phyloP scores from a whole-genome alignment of 768 basidiomycete species.

The Lepiota brunneoincarnata region DNA sequence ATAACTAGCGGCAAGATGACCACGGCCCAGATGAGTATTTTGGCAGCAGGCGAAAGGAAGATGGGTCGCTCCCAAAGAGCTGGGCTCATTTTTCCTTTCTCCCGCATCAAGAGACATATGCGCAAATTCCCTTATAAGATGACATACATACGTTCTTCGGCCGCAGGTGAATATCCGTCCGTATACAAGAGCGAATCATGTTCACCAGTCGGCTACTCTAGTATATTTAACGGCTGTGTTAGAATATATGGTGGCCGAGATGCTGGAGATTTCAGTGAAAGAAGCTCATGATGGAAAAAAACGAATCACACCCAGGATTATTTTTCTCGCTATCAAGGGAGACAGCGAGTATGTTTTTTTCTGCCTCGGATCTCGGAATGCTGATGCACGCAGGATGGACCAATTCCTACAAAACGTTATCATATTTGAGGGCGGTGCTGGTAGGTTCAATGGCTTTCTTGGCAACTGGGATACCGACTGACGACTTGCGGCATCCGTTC shows the following conservation, averaged over 20 bases:
- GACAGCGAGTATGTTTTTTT: conserved; percentile 55
- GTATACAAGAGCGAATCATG: neutral
- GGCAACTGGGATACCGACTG: too few species aligned
- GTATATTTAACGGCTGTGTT: conserved; percentile 86
- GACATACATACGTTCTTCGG: too few species aligned
- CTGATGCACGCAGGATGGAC: conserved; percentile 38
- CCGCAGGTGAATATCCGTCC: too few species aligned
- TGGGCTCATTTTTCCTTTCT: neutral
- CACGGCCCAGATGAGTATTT: too few species aligned
- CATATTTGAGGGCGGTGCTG: conserved; percentile 78
- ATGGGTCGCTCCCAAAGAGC: too few species aligned
- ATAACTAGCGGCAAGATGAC: too few species aligned
- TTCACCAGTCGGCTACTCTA: conserved; percentile 20
- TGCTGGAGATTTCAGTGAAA: conserved; percentile 81
- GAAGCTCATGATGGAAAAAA: conserved; percentile 81
- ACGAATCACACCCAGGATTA: conserved; percentile 80
- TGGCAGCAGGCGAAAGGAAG: too few species aligned
- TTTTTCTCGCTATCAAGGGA: conserved; percentile 78
- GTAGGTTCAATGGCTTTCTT: too few species aligned
- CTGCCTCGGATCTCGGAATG: neutral
- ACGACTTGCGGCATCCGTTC: too few species aligned
- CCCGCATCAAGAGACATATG: neutral
- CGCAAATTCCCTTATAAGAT: neutral
- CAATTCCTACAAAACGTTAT: conserved; percentile 59
- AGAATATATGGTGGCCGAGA: conserved; percentile 84